Evolutionary conservation across 805 yeast genomes (phyloP), one percentile per base, ranked within the genome.

Genomic region (Metschnikowia amazonensis): DNA sequence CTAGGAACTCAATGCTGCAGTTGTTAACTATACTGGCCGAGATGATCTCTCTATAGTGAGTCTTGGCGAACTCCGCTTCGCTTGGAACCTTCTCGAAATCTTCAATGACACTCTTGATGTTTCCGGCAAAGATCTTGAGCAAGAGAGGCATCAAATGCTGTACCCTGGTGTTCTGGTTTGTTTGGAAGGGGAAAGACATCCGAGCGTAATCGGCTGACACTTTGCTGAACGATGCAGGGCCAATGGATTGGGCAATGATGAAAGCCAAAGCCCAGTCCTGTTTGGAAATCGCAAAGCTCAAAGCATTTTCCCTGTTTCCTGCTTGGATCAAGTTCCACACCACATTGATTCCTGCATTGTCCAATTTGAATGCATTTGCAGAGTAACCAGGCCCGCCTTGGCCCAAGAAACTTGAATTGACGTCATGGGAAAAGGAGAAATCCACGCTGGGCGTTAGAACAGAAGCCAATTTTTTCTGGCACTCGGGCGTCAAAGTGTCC

Each of bases 241-340:
- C 84, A 23, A 80, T 66, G 14, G 87, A 62, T 48, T 82, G 76
- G 1, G 95, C 82, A 41, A 90, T 68, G 25, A 89, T 60, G 44
- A 92, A 64, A 0, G 96, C 85, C 62, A 89, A 70, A 0, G 92
- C 81, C 84, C 87, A 90, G 52, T 87, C 86, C 8, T 80, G 76
- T 43, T 79, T 76, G 1, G 75, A 69, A 16, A 89, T 60, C 1
- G 94, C 82, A 44, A 72, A 67, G 20, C 75, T 70, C 39, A 89
- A 64, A 0, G 96, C 97, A 4, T 72, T 76, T 11, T 77, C 79
- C 20, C 81, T 77, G 46, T 82, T 74, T 1, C 97, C 97, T 4
- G 67, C 63, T 52, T 80, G 82, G 32, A 81, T 66, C 35, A 70
- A 52, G 33, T 56, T 49, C 54, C 67, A 68, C 2, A 67, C 64